Evolutionary conservation across 345 rosid species (phyloP), one percentile per base, ranked within the genome.

Genomic region (Aquilaria sinensis): DNA sequence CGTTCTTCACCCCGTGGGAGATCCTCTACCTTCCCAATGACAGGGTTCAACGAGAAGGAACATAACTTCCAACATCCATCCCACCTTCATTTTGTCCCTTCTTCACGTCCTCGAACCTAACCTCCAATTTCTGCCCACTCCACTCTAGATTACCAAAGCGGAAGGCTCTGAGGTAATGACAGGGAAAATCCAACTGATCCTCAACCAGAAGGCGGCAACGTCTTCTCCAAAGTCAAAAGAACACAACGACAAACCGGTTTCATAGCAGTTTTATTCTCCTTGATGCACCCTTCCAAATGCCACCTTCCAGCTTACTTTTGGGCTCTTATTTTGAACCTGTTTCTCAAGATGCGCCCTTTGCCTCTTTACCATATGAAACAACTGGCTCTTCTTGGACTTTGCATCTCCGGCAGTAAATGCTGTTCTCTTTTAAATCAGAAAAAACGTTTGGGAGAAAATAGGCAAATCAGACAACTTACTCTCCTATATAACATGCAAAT

Each of bases 311-410:
- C 47, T 49, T 31, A 1, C 1, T 41, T 66, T 67, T 63, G 64
- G 63, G 62, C 66, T 53, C 60, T 51, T n/a, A 32, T 64, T 50
- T 31, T 52, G 9, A 62, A 62, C 51, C 31, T 23, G 51, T 67
- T 64, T 72, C 70, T 52, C 53, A 34, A 16, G 9, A 50, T 57
- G 72, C 56, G 58, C 67, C 23, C 60, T 63, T 37, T 51, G 61
- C 74, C 69, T 45, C 74, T 15, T 33, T 52, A 49, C 60, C 23
- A 65, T 54, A 47, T 66, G 71, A 50, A 71, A 66, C 41, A 62
- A 41, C 58, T 11, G 64, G 53, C 61, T 66, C 78, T 70, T 63
- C 63, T 77, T 77, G 72, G 77, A 67, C 68, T 77, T 70, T 47
- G 51, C 23, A 11, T 43, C 62, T 61, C 31, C 3, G 55, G 65